These are phyloP conservation scores for Magnolia officinalis DNA, from an alignment of 164 flowering plant species.

Conservation along the genomic window DNA sequence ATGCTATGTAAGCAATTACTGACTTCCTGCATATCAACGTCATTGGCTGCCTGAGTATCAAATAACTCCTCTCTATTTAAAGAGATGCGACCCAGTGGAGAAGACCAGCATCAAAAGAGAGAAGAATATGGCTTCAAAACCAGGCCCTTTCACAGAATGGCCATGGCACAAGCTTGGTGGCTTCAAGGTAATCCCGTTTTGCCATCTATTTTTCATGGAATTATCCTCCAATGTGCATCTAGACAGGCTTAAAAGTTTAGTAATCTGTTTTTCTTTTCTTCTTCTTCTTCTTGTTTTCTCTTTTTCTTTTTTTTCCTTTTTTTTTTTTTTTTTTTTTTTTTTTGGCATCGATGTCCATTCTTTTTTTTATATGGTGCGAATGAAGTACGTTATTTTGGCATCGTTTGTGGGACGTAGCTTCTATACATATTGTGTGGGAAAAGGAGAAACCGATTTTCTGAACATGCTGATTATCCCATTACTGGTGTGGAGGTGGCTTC, in stretches of 20 bases:
- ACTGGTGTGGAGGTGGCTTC: conserved; percentile 2
- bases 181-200: conserved; percentile 5
- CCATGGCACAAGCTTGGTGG: conserved; percentile 14
- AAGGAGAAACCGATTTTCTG: background rate
- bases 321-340: too few relatives aligned
- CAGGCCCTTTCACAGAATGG: conserved; percentile 14
- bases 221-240: background rate
- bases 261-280: too few relatives aligned
- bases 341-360: background rate
- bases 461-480: background rate
- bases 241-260: background rate
- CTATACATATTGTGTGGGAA: background rate
- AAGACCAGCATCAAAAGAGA: background rate
- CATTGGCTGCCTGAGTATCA: too few relatives aligned
- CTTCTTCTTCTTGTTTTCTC: too few relatives aligned
- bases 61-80: too few relatives aligned
- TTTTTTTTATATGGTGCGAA: background rate
- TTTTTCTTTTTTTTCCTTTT: too few relatives aligned
- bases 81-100: background rate
- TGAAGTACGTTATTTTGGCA: conserved; percentile 9
- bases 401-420: background rate
- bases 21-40: too few relatives aligned
- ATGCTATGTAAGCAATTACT: too few relatives aligned
- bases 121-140: background rate
- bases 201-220: background rate